Evolutionary conservation across 805 yeast species (phyloP).

Genomic region (Hanseniaspora occidentalis): DNA sequence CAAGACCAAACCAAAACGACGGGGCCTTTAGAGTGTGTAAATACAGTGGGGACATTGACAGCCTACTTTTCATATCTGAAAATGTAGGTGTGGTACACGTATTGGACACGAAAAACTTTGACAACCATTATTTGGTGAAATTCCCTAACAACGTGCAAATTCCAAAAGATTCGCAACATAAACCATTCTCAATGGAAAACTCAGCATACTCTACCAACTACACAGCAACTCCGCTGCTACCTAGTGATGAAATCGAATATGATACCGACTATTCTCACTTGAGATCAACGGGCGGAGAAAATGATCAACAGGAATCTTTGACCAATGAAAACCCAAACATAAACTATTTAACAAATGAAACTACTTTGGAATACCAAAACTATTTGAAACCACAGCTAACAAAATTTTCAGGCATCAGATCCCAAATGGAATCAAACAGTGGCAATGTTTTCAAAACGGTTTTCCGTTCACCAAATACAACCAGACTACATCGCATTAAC

Average conservation of each 20-base stretch:
- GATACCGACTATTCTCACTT: too few relatives aligned
- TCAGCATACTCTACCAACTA: too few relatives aligned
- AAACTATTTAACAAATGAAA: not conserved
- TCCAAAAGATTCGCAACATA: too few relatives aligned
- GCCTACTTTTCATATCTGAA: conserved; percentile 64
- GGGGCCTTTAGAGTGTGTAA: conserved; percentile 63
- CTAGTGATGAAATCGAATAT: too few relatives aligned
- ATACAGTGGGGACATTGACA: conserved; percentile 57
- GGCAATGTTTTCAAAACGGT: not conserved
- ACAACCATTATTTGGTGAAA: conserved; percentile 58
- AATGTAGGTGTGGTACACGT: conserved; percentile 82
- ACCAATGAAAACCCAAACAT: not conserved
- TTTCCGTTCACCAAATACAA: too few relatives aligned
- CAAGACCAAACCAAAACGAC: conserved; percentile 38
- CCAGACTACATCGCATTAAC: too few relatives aligned
- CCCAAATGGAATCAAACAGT: too few relatives aligned
- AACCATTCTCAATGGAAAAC: too few relatives aligned
- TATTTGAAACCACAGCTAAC: not conserved
- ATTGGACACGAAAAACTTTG: conserved; percentile 60
- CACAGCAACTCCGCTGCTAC: too few relatives aligned
- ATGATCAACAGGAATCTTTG: too few relatives aligned
- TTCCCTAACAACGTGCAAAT: not conserved
- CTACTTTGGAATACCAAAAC: not conserved
- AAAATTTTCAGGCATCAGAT: too few relatives aligned
- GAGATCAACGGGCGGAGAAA: too few relatives aligned